These are phyloP conservation scores for Lentinula edodes DNA, from an alignment of 768 basidiomycete species.

Conservation along the genomic window DNA sequence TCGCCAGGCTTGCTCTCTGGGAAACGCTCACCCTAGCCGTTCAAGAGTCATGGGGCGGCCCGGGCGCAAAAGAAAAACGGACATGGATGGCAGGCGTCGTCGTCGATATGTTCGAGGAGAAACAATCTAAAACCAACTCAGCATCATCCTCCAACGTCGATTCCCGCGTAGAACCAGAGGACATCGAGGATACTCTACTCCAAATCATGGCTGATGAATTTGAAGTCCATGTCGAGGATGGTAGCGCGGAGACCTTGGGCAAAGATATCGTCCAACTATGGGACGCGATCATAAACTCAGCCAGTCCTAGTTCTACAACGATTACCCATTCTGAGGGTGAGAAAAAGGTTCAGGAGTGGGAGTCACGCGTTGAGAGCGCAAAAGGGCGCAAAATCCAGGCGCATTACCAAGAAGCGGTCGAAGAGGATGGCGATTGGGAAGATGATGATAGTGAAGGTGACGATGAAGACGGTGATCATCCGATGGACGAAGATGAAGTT, in stretches of 20 bases:
- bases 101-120: conserved; percentile 72
- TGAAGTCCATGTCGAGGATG: conserved; percentile 79
- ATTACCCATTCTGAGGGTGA: background rate
- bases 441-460: conserved; percentile 41
- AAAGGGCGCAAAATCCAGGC: conserved; percentile 51
- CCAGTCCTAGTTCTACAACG: background rate
- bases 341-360: conserved; percentile 48
- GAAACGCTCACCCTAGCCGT: conserved; percentile 83
- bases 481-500: conserved; percentile 41
- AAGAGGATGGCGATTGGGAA: conserved; percentile 38
- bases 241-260: conserved; percentile 70
- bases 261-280: conserved; percentile 68
- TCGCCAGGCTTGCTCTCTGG: conserved; percentile 82
- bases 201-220: conserved; percentile 89
- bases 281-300: conserved; percentile 34
- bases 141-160: conserved; percentile 7
- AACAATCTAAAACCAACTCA: conserved; percentile 12
- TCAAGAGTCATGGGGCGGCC: conserved; percentile 82
- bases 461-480: conserved; percentile 35
- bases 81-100: conserved; percentile 81
- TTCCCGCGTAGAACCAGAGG: conserved; percentile 53
- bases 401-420: conserved; percentile 28
- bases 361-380: conserved; percentile 53
- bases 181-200: conserved; percentile 75
- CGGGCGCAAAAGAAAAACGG: conserved; percentile 61